Base-by-base conservation (phyloP, 225 moss, liverwort and hornwort species). In the Asterella californica region DNA sequence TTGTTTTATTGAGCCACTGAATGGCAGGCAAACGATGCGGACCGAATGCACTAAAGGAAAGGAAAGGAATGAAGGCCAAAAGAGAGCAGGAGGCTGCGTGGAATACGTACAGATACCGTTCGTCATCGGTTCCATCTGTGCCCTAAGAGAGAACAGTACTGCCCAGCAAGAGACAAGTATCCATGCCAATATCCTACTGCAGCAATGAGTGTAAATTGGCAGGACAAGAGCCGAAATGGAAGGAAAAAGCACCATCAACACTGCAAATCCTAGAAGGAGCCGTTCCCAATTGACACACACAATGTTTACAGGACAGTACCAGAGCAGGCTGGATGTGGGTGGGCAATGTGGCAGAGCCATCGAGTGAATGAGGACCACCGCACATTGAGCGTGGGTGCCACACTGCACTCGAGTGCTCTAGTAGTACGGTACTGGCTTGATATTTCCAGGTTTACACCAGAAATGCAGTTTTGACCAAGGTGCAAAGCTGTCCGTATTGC, bases 331-430 rank as follows among this genome's bases (percentile, higher is more conserved):
- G 68, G 37, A 38, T 68, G 37, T 68, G 34, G 68, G 18, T 22
- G 30, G 63, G 30, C 29, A 9, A 29, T 29, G 30, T 63, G 63
- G 63, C 63, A 63, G 63, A 38, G 37, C 34, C 36, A 68, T 68
- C 68, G 68, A 68, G 68, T 68, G 63, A 68, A 17, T 19, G 36
- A 68, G 63, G 63, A 68, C 68, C 68, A 68, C 68, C 68, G 14
- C 68, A 9, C 68, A 36, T 17, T 36, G 34, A 36, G 37, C 68
- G 68, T 36, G 36, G 68, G 36, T 68, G 36, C 68, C 38, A 68
- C 68, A 7, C 68, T 65, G 65, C 21, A 68, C 36, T 37, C 18
- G 37, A 68, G 68, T 36, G 68, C 36, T 38, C 0, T 36, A 68
- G 15, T 11, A 68, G 68, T 36, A 68, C 68, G 12, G 68, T 68